Base-by-base conservation (phyloP, 139 green algal species). In the Axilococcus clingmanii region DNA sequence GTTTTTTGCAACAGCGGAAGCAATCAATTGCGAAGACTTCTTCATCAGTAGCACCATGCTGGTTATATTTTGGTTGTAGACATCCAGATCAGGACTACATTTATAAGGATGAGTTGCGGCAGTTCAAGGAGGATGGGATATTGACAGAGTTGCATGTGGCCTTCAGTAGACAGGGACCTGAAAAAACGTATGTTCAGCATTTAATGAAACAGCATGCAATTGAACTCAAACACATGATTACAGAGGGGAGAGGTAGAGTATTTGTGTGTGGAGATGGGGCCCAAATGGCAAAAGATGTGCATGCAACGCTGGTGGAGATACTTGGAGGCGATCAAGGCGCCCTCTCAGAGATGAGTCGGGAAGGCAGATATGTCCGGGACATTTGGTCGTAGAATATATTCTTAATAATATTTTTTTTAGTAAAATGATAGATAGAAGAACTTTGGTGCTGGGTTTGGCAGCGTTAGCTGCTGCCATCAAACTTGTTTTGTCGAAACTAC, bases 281-380 rank as follows among this genome's bases (percentile, higher is more conserved):
- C 0, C 22, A 34, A 45, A 97, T 97, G 90, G 90, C 86, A 8
- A 89, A 88, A 57, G 90, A 95, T 40, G 89, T 97, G 46, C 88
- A 97, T 36, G 65, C 63, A 1, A 57, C 71, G 22, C 66, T 95
- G 16, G 9, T 57, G n/a, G 38, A 56, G 3, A 71, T 94, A 4
- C 36, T 93, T 22, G 33, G 55, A 20, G 17, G 45, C 23, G 38
- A 80, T n/a, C 41, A 60, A 20, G 65, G 60, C 16, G 42, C 72
- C 36, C 59, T 95, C 40, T 52, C 34, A 5, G 53, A 38, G 3
- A 87, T 91, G 80, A 69, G 69, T 7, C 75, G 74, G 28, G 50
- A 74, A 35, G 64, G 74, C 37, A 59, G 75, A 14, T 94, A 94
- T 58, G 72, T 94, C 27, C 70, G 84, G 7, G 85, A 94, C 63